phyloP scores from a whole-genome alignment of 2,329 filamentous ascomycete genomes.

The Colletotrichum orchidophilum region DNA sequence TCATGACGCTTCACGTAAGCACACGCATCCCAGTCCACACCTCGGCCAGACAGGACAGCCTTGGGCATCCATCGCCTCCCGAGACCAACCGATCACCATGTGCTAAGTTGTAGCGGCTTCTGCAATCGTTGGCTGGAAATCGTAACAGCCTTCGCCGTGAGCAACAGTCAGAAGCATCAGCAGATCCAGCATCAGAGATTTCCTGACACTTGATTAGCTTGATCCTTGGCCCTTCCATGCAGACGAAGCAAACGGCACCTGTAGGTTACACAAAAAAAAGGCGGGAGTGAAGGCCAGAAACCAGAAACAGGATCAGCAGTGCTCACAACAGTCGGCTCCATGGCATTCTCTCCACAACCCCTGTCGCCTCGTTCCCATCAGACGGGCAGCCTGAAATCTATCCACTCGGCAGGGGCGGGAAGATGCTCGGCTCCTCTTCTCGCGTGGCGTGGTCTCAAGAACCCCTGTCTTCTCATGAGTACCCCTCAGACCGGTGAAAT shows the following conservation, averaged over 20 bases:
- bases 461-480: constrained; percentile 44
- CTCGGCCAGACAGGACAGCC: constrained; percentile 8
- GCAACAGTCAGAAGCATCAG: constrained; percentile 12
- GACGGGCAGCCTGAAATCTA: constrained; percentile 33
- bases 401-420: constrained; percentile 34
- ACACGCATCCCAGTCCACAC: constrained; percentile 16
- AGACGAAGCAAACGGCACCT: constrained; percentile 21
- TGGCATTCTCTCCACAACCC: constrained; percentile 19
- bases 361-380: constrained; percentile 29
- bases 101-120: background rate
- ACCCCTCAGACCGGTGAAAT: constrained; percentile 54
- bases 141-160: background rate
- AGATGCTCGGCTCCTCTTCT: constrained; percentile 34
- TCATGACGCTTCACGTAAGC: constrained; percentile 31
- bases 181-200: background rate
- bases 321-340: constrained; percentile 27
- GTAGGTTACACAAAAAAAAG: constrained; percentile 26
- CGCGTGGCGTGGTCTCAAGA: constrained; percentile 35
- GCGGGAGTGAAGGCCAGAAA: constrained; percentile 16
- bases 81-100: constrained; percentile 9
- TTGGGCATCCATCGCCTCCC: constrained; percentile 5
- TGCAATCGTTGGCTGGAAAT: background rate
- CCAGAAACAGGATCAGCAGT: constrained; percentile 31
- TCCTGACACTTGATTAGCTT: background rate
- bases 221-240: background rate